Evolutionary conservation across 1,284 basidiomycete genomes (phyloP).

Genomic region (Marasmius tenuissimus): DNA sequence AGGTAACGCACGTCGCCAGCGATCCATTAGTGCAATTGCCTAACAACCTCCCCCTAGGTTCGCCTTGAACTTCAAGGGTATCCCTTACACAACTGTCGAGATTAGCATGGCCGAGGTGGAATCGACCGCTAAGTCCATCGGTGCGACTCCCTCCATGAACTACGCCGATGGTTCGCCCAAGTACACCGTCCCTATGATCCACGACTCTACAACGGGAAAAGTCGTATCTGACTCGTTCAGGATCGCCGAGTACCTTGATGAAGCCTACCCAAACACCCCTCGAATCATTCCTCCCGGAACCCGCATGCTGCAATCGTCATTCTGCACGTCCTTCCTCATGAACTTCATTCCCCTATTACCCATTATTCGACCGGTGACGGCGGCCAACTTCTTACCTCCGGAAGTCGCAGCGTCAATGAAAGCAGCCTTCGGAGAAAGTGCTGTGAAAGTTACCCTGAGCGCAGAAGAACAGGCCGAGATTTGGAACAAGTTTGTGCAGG

Average conservation of each 20-base stretch:
- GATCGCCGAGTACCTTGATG: slow-evolving; percentile 16
- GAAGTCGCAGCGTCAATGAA: slow-evolving; percentile 27
- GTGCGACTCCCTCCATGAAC: background rate
- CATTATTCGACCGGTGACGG: background rate
- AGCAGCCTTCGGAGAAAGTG: slow-evolving; percentile 21
- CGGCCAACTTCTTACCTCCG: slow-evolving; percentile 22
- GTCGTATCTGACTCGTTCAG: slow-evolving; percentile 10
- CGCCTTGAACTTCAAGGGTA: slow-evolving; percentile 1
- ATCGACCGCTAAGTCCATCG: background rate
- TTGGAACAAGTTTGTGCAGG: background rate
- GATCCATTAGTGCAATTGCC: background rate
- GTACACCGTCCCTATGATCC: slow-evolving; percentile 14
- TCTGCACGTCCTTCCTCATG: background rate
- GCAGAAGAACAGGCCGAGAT: background rate
- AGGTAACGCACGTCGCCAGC: background rate
- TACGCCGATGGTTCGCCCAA: slow-evolving; percentile 8
- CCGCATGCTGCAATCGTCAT: background rate
- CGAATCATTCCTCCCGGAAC: background rate
- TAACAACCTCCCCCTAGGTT: background rate
- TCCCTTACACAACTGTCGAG: background rate
- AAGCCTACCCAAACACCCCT: slow-evolving; percentile 7
- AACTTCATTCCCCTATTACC: background rate
- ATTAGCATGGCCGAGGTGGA: slow-evolving; percentile 1
- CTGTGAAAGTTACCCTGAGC: background rate
- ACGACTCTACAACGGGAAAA: slow-evolving; percentile 14